Evolutionary conservation across 73 alveolate genomes (phyloP), one percentile per base, ranked within the genome.

Genomic region (Breviolum minutum): DNA sequence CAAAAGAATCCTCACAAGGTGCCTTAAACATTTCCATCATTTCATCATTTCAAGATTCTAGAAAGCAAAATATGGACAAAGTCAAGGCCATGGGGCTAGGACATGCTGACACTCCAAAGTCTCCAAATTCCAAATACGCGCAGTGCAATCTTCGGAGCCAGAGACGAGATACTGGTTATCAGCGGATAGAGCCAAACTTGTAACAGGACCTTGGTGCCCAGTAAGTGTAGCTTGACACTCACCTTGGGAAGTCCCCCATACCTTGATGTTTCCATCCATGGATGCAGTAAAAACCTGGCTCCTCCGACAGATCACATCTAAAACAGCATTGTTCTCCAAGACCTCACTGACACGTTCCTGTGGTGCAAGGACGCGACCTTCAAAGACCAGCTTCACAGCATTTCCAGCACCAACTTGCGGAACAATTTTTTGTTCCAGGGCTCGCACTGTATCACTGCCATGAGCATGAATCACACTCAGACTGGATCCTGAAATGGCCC

Each of bases 121-220:
- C 81, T 92, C 98, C 66, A 92, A 30, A 30, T 92, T 90, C 98
- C 98, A 92, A 76, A 92, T 76, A 16, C 98, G 98, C 22, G 98
- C 98, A 9, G 98, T 92, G 98, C 98, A 73, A 80, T 92, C 98
- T 76, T 92, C 98, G 16, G 98, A 92, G 24, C 98, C 98, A 4
- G 98, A 92, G 30, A 92, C 30, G 17, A 92, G 64, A 26, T 84
- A 81, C 32, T 63, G 91, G 17, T 92, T 92, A 61, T 92, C 98
- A 17, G 98, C 61, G 10, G 87, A 92, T 19, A 92, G 80, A 40
- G 98, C 98, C 90, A 92, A 63, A 40, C 82, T 61, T 24, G 98
- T 92, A 73, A 92, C 98, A 6, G 98, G n/a, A 48, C 91, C 54
- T 69, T 48, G 71, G 61, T 92, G 98, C 61, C 98, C 98, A 16